These are phyloP conservation scores for Emergomyces africanus DNA, from an alignment of 2,329 filamentous ascomycete genomes.

Conservation along the genomic window DNA sequence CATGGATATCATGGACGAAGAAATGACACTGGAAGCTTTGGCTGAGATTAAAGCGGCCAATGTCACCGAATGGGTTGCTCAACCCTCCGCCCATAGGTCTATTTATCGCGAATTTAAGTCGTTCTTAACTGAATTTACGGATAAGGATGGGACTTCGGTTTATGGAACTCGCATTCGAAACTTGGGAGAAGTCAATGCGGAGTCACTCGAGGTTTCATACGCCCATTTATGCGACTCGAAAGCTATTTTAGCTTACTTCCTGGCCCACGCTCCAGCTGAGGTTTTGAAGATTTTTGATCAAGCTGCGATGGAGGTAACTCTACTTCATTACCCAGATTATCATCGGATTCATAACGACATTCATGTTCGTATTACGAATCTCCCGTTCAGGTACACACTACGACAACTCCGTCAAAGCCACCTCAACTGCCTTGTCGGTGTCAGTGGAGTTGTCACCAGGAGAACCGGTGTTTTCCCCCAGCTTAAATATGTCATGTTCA, in stretches of 20 bases:
- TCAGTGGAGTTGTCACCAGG: constrained; percentile 89
- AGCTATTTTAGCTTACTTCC: constrained; percentile 86
- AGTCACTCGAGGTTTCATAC: constrained; percentile 92
- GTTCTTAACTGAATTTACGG: constrained; percentile 91
- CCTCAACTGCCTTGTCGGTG: constrained; percentile 86
- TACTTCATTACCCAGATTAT: constrained; percentile 95
- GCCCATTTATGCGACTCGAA: constrained; percentile 82
- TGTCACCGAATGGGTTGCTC: constrained; percentile 88
- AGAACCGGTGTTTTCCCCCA: constrained; percentile 94
- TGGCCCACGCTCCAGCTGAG: constrained; percentile 91
- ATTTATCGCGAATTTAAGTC: constrained; percentile 96
- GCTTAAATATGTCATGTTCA: constrained; percentile 96
- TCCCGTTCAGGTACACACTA: constrained; percentile 89
- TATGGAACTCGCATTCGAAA: constrained; percentile 91
- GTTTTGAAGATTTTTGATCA: constrained; percentile 94
- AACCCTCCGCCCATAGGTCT: constrained; percentile 77
- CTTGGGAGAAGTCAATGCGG: constrained; percentile 93
- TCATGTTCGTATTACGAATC: constrained; percentile 88
- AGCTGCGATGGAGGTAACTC: constrained; percentile 89
- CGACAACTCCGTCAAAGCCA: constrained; percentile 91
- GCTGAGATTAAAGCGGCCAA: constrained; percentile 88
- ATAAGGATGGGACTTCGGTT: constrained; percentile 77
- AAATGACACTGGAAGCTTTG: constrained; percentile 81
- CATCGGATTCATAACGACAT: constrained; percentile 96
- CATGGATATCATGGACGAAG: constrained; percentile 94